These are phyloP conservation scores for Epichloe hybrida DNA, from an alignment of 2,329 filamentous ascomycete species.

Conservation along the genomic window DNA sequence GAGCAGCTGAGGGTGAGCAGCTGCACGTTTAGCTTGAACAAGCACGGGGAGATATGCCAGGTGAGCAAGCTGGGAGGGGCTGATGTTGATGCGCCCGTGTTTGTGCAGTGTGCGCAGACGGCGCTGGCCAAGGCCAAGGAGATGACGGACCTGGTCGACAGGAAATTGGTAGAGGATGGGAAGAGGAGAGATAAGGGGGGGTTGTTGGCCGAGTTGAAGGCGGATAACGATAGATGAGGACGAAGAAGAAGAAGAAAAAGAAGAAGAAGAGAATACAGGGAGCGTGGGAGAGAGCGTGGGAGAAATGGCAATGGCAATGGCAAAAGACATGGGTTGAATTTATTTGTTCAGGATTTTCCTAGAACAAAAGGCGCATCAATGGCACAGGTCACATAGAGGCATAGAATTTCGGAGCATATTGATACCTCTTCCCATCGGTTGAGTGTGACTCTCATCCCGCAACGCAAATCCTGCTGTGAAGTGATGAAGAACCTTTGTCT, in stretches of 20 bases:
- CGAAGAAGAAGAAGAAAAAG: conserved; percentile 7
- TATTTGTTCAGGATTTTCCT: neutral
- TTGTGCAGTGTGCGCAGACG: conserved; percentile 63
- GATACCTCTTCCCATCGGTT: neutral
- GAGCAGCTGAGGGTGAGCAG: conserved; percentile 63
- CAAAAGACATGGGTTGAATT: neutral
- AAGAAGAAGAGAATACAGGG: conserved; percentile 5
- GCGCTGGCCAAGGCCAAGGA: conserved; percentile 72
- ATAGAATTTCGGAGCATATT: neutral
- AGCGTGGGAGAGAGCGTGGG: neutral
- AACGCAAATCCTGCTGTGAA: neutral
- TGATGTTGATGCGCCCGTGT: conserved; percentile 62
- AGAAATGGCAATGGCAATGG: neutral
- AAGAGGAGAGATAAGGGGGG: conserved; percentile 64
- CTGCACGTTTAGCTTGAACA: conserved; percentile 75
- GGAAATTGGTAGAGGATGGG: conserved; percentile 61
- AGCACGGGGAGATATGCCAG: conserved; percentile 80
- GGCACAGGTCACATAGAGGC: neutral
- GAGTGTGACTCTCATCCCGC: neutral
- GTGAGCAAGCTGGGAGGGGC: conserved; percentile 81
- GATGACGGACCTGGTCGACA: conserved; percentile 60
- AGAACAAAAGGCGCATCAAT: neutral
- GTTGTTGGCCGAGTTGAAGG: conserved; percentile 65
- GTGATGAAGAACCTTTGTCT: neutral
- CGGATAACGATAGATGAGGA: conserved; percentile 61